A percentile compares a stretch with the other conserved stretches of the same genome.
Evolutionary conservation across 1,284 basidiomycete genomes (phyloP).

Genomic region (Mycena sp.): DNA sequence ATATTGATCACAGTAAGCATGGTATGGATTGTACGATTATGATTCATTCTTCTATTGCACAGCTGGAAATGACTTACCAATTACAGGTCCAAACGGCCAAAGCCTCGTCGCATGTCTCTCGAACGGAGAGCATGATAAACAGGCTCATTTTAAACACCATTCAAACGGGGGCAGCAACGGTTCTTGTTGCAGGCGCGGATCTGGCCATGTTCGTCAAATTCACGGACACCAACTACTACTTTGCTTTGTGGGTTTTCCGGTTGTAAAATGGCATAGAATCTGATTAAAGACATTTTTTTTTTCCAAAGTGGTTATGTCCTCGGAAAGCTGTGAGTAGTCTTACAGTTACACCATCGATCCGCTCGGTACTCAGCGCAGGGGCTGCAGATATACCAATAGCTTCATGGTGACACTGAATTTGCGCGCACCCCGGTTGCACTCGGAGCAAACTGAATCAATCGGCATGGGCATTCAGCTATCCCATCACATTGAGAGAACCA

Average conservation of each 20-base stretch:
- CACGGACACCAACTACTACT: slow-evolving; percentile 10
- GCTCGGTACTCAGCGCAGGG: neutral
- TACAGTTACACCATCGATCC: neutral
- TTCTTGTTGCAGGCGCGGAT: neutral
- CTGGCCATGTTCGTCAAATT: slow-evolving; percentile 4
- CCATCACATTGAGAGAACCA: no score
- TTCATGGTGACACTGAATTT: slow-evolving; percentile 10
- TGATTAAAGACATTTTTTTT: no score
- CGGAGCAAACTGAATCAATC: neutral
- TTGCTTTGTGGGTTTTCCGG: neutral
- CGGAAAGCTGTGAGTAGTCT: slow-evolving; percentile 1
- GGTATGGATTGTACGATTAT: slow-evolving; percentile 1
- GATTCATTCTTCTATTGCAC: neutral
- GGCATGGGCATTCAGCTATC: neutral
- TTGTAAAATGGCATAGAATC: neutral
- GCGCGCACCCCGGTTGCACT: neutral
- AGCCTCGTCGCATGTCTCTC: neutral
- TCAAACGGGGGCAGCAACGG: neutral
- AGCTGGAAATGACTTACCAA: neutral
- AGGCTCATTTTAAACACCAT: slow-evolving; percentile 3
- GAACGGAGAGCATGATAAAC: neutral
- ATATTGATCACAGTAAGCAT: slow-evolving; percentile 4
- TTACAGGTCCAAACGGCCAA: neutral
- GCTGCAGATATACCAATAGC: slow-evolving; percentile 7
- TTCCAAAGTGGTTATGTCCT: neutral